Evolutionary conservation across 306 rosid genomes (phyloP), one percentile per base, ranked within the genome.

Genomic region (Oxytropis ochrocephala): DNA sequence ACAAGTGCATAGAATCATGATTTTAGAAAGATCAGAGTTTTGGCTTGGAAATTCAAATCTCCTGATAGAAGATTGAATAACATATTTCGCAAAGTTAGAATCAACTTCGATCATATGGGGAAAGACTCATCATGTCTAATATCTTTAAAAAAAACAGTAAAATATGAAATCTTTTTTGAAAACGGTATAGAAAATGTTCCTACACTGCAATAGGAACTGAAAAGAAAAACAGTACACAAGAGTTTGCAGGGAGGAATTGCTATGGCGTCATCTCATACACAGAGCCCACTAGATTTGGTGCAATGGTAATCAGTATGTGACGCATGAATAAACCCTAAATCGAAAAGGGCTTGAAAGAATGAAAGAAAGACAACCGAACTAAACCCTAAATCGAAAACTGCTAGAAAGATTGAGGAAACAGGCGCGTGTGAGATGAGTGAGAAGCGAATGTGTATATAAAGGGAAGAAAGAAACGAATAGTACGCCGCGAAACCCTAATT

Each of bases 181-280:
- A 33, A 0, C 38, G 11, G 5, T 1, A 14, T 9, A 51, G 47
- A 69, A 69, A 72, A 61, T 80, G 6, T 55, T 67, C 70, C 84
- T 55, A 50, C 16, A 24, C 84, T 73, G 79, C 87, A 78, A 65
- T 17, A 24, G 46, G 54, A 70, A 63, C 52, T 55, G 79, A 79
- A 39, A 9, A 58, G n/a, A 7, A 30, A 70, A 14, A 49, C 81
- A 75, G 75, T 2, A 12, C 16, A 50, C 47, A 35, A 52, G 10
- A 13, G 6, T 67, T 75, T 72, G 84, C 90, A 79, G 79, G 67
- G 33, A 73, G 83, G 80, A 68, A 47, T 65, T 35, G 72, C 63
- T 81, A n/a, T 84, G 52, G 95, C 91, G 86, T 86, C 86, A 72
- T 61, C 83, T 82, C 87, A 88, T 84, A 84, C 95, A 5, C 86